phyloP scores from a whole-genome alignment of 495 filamentous ascomycete genomes.

The Poronia punctata region DNA sequence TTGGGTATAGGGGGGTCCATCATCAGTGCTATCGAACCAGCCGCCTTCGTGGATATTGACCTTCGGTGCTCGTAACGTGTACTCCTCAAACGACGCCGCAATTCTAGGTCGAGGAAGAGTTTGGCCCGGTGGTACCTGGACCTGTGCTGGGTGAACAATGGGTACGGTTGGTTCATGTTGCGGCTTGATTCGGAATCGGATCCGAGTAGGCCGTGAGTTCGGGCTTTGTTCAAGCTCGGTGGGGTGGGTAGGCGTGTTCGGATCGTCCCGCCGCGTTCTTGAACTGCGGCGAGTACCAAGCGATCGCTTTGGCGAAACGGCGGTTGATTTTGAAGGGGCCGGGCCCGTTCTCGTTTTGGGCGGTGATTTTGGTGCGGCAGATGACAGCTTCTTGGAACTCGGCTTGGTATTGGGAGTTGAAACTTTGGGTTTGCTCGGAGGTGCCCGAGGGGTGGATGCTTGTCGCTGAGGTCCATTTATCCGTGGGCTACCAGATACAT shows the following conservation, averaged over 20 bases:
- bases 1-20: slow-evolving; percentile 46
- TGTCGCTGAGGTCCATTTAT: slow-evolving; percentile 29
- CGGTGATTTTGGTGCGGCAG: slow-evolving; percentile 19
- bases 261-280: slow-evolving; percentile 13
- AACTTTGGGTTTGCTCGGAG: slow-evolving; percentile 17
- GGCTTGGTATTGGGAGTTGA: slow-evolving; percentile 26
- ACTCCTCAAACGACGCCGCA: slow-evolving; percentile 47
- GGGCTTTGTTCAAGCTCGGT: slow-evolving; percentile 21
- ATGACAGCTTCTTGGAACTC: slow-evolving; percentile 15
- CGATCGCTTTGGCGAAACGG: slow-evolving; percentile 29
- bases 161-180: slow-evolving; percentile 39
- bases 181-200: slow-evolving; percentile 32
- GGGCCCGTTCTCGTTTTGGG: slow-evolving; percentile 27
- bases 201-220: slow-evolving; percentile 33
- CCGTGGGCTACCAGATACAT: slow-evolving; percentile 9
- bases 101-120: slow-evolving; percentile 32
- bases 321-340: slow-evolving; percentile 22
- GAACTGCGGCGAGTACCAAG: slow-evolving; percentile 32
- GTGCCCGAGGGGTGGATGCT: slow-evolving; percentile 15
- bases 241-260: slow-evolving; percentile 15
- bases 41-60: slow-evolving; percentile 44
- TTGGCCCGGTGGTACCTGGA: slow-evolving; percentile 29
- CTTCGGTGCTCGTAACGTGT: slow-evolving; percentile 36
- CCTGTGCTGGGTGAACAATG: slow-evolving; percentile 48
- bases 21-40: slow-evolving; percentile 43